Percentiles rank a stretch among this genome's conserved stretches.
Evolutionary conservation across 1,139 yeast genomes (phyloP).

Genomic region (Geotrichum fermentans): DNA sequence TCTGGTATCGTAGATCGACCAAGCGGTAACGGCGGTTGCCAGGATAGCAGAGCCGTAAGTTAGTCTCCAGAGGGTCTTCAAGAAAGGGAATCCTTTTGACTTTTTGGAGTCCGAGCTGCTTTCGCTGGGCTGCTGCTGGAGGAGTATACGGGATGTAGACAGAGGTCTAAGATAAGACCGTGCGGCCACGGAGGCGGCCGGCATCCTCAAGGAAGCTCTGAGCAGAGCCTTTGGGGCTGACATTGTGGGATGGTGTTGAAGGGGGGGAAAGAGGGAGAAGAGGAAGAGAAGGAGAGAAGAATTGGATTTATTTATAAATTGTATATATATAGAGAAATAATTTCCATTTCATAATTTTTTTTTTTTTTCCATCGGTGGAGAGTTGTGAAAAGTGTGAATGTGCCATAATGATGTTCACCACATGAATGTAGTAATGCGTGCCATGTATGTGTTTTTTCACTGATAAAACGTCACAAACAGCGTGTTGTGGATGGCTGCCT

Average conservation of each 20-base stretch:
- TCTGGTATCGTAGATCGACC: conserved; percentile 36
- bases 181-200: neutral
- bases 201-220: neutral
- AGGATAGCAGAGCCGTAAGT: conserved; percentile 33
- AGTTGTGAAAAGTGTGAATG: no score
- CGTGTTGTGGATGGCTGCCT: no score
- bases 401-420: no score
- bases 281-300: neutral
- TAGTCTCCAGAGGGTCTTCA: conserved; percentile 34
- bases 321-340: no score
- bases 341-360: no score
- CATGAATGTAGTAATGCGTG: no score
- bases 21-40: conserved; percentile 34
- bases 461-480: no score
- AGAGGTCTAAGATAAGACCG: neutral
- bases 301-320: no score
- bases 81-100: conserved; percentile 22
- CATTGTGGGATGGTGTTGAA: neutral
- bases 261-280: neutral
- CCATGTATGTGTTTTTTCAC: no score
- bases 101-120: neutral
- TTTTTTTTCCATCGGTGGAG: no score
- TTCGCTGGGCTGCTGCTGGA: neutral
- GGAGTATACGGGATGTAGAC: conserved; percentile 9
- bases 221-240: conserved; percentile 6